These are phyloP conservation scores for Euphrasia confusa DNA, from an alignment of 257 asterid species.

Conservation along the genomic window DNA sequence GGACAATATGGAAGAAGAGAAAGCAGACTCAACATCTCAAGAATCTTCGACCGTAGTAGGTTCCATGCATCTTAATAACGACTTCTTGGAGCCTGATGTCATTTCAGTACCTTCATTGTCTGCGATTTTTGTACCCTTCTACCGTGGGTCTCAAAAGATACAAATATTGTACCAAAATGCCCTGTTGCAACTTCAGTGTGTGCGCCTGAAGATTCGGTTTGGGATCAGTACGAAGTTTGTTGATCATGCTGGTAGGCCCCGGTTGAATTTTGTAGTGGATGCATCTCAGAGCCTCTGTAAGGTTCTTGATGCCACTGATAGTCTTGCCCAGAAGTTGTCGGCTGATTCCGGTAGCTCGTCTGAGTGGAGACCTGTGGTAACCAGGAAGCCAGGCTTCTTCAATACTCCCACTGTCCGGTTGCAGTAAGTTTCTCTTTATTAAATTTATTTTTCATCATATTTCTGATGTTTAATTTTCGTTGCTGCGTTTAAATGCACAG, in stretches of 20 bases:
- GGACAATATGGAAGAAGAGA: slow-evolving; percentile 60
- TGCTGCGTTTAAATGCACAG: slow-evolving; percentile 44
- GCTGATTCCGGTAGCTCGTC: slow-evolving; percentile 67
- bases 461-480: no score
- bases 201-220: slow-evolving; percentile 66
- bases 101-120: slow-evolving; percentile 56
- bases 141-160: slow-evolving; percentile 57
- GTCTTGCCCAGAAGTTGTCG: slow-evolving; percentile 49
- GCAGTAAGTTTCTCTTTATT: slow-evolving; percentile 52
- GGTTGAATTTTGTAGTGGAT: slow-evolving; percentile 68
- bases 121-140: slow-evolving; percentile 45
- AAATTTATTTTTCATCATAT: background rate
- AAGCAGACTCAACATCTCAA: slow-evolving; percentile 29
- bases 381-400: slow-evolving; percentile 60
- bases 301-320: slow-evolving; percentile 58
- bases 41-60: slow-evolving; percentile 34
- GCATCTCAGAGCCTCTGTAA: slow-evolving; percentile 52
- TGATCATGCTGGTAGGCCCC: slow-evolving; percentile 65
- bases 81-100: slow-evolving; percentile 55
- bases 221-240: slow-evolving; percentile 60
- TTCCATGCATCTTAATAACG: slow-evolving; percentile 30
- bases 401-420: slow-evolving; percentile 72
- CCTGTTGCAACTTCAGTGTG: slow-evolving; percentile 53
- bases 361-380: slow-evolving; percentile 77
- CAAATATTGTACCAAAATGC: slow-evolving; percentile 45